A percentile compares a stretch with the other conserved stretches of the same genome.
These are phyloP conservation scores for Phalaenopsis equestris DNA, from an alignment of 106 monocot genomes.

Conservation along the genomic window DNA sequence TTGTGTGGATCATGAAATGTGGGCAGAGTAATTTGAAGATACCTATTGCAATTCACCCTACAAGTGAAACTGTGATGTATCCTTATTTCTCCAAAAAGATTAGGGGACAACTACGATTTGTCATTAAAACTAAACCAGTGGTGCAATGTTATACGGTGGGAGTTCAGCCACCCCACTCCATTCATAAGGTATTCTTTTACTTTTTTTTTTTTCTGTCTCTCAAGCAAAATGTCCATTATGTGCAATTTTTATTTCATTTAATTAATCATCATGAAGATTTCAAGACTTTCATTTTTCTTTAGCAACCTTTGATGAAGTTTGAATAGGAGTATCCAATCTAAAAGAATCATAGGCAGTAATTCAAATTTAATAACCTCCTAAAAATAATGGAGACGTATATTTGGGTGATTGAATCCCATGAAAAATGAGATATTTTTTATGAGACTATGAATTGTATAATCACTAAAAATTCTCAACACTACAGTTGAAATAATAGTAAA, in stretches of 20 bases:
- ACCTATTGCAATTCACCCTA: slow-evolving; percentile 91
- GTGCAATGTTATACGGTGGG: slow-evolving; percentile 99
- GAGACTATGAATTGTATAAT: neutral
- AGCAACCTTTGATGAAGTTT: neutral
- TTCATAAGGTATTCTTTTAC: slow-evolving; percentile 68
- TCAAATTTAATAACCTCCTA: neutral
- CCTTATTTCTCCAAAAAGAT: slow-evolving; percentile 98
- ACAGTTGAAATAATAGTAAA: neutral
- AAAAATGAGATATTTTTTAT: neutral
- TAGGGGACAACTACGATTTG: slow-evolving; percentile 85
- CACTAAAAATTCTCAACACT: neutral
- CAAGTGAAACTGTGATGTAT: slow-evolving; percentile 98
- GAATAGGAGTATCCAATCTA: neutral
- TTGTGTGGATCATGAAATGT: slow-evolving; percentile 96
- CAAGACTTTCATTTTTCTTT: neutral
- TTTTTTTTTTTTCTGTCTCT: neutral
- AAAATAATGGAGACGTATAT: neutral
- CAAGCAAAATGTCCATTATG: neutral
- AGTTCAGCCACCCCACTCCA: slow-evolving; percentile 92
- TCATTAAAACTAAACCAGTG: slow-evolving; percentile 93
- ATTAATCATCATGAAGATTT: neutral
- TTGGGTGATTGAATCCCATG: neutral
- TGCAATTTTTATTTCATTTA: neutral
- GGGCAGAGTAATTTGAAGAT: slow-evolving; percentile 74
- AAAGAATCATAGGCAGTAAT: neutral